Conservation (phyloP, 768 basidiomycete species). For the Mycena galericulata region DNA sequence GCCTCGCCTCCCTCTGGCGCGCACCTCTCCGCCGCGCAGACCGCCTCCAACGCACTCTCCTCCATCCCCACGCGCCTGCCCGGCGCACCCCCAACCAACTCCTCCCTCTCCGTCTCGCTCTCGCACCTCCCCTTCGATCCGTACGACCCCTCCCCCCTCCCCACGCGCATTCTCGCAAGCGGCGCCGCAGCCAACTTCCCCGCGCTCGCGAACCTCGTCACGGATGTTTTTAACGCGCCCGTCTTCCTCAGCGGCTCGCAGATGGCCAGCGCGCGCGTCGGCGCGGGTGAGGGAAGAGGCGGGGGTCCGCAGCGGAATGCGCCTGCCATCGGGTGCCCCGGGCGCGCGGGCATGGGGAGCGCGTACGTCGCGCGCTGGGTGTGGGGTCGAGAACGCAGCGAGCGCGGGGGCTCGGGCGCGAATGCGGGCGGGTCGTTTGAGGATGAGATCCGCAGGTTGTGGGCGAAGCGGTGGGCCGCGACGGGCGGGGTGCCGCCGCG, state of each 20-base stretch:
- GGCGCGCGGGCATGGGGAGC: slow-evolving; percentile 76
- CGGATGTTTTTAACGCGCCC: slow-evolving; percentile 86
- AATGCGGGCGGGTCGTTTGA: slow-evolving; percentile 64
- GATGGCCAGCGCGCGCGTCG: slow-evolving; percentile 84
- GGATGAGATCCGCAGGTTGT: slow-evolving; percentile 79
- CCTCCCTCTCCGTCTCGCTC: slow-evolving; percentile 54
- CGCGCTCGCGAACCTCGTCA: slow-evolving; percentile 80
- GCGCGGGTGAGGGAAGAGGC: too few relatives aligned
- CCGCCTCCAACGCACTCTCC: slow-evolving; percentile 51
- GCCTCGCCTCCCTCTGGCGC: slow-evolving; percentile 29
- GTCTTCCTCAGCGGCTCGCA: slow-evolving; percentile 82
- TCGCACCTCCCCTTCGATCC: slow-evolving; percentile 85
- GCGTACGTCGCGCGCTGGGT: slow-evolving; percentile 90
- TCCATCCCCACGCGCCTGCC: slow-evolving; percentile 46
- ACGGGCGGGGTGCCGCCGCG: slow-evolving; percentile 69
- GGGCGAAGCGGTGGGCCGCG: slow-evolving; percentile 81
- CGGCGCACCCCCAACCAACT: slow-evolving; percentile 43
- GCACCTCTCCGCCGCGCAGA: slow-evolving; percentile 42
- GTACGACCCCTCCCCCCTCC: slow-evolving; percentile 76
- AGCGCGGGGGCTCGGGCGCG: slow-evolving; percentile 75
- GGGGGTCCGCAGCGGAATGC: slow-evolving; percentile 81
- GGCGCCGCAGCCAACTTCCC: slow-evolving; percentile 91
- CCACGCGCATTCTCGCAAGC: slow-evolving; percentile 73
- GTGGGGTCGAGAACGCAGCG: slow-evolving; percentile 71
- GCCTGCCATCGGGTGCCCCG: slow-evolving; percentile 75